Conservation (phyloP, 2,329 filamentous ascomycete genomes). For the Orbilia javanica region DNA sequence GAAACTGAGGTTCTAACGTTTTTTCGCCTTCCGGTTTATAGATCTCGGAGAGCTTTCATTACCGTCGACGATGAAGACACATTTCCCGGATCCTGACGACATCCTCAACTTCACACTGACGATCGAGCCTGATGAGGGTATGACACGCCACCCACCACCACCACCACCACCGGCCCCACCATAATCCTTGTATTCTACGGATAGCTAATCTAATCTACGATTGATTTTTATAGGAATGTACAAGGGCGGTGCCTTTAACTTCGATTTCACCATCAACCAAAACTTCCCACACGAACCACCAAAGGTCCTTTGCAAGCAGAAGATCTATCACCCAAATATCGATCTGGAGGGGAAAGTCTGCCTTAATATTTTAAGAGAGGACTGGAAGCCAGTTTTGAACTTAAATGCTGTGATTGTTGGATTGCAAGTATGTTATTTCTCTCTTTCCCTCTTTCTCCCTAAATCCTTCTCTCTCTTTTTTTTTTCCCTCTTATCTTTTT, state of each 20-base stretch:
- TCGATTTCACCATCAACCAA: conserved; percentile 91
- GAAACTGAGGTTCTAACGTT: background rate
- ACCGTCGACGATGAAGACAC: conserved; percentile 81
- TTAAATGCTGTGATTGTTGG: conserved; percentile 96
- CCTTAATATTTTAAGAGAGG: conserved; percentile 94
- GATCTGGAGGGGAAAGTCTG: conserved; percentile 98
- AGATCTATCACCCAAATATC: conserved; percentile 99
- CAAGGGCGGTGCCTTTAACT: conserved; percentile 86
- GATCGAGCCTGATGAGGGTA: conserved; percentile 86
- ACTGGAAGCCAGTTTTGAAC: conserved; percentile 99
- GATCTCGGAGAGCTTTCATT: conserved; percentile 75
- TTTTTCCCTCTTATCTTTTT: background rate
- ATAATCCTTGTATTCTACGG: background rate
- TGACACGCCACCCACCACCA: conserved; percentile 63
- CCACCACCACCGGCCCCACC: background rate
- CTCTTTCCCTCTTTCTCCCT: background rate
- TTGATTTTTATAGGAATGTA: conserved; percentile 76
- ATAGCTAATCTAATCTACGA: background rate
- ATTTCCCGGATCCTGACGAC: conserved; percentile 85
- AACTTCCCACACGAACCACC: conserved; percentile 98
- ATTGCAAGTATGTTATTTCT: conserved; percentile 78
- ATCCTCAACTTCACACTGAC: conserved; percentile 86
- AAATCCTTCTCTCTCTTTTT: background rate
- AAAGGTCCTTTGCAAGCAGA: conserved; percentile 96
- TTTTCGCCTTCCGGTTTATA: conserved; percentile 10